These are phyloP conservation scores for Botrytis squamosa DNA, from an alignment of 2,329 filamentous ascomycete species.

Conservation along the genomic window DNA sequence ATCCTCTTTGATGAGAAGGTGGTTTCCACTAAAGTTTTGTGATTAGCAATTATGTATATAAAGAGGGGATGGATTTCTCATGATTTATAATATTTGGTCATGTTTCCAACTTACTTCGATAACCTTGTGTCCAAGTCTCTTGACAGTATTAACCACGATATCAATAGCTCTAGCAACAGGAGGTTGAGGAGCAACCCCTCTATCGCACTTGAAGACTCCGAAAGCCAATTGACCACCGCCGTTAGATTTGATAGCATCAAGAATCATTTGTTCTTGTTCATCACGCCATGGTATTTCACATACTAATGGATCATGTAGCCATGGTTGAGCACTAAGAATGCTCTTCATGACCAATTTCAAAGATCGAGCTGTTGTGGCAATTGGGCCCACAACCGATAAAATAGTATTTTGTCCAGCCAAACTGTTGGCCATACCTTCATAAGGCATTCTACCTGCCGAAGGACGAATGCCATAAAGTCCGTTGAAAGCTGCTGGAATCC, in stretches of 20 bases:
- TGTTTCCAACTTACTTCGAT: conserved; percentile 39
- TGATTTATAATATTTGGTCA: background rate
- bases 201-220: conserved; percentile 54
- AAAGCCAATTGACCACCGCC: conserved; percentile 48
- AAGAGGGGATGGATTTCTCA: background rate
- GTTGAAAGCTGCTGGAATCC: conserved; percentile 43
- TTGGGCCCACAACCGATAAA: conserved; percentile 61
- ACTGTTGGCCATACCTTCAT: conserved; percentile 61
- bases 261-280: conserved; percentile 41
- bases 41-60: background rate
- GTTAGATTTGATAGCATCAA: conserved; percentile 43
- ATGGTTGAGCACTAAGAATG: conserved; percentile 58
- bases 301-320: conserved; percentile 64
- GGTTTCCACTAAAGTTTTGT: conserved; percentile 50
- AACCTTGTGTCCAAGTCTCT: conserved; percentile 55
- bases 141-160: conserved; percentile 49
- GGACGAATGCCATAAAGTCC: conserved; percentile 44
- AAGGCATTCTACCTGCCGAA: conserved; percentile 43
- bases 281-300: conserved; percentile 65
- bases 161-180: conserved; percentile 56
- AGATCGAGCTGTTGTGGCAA: conserved; percentile 55
- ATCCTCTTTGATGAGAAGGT: conserved; percentile 46
- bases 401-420: conserved; percentile 59
- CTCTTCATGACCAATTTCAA: conserved; percentile 56
- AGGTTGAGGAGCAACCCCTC: conserved; percentile 51